Conservation (phyloP, 2,329 filamentous ascomycete genomes). For the Bipolaris sorokiniana region DNA sequence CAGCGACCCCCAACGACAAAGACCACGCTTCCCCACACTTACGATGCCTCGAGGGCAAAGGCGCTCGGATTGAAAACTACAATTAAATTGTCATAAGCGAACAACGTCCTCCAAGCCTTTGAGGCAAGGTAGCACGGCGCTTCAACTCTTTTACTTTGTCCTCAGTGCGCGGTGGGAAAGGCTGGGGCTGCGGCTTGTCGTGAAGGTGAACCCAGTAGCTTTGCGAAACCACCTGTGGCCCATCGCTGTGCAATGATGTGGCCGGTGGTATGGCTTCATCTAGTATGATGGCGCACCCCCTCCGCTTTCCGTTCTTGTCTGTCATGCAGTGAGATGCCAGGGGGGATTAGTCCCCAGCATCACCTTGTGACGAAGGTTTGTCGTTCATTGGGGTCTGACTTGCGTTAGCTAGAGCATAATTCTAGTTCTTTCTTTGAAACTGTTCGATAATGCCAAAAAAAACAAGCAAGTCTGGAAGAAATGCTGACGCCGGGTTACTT, state of each 20-base stretch:
- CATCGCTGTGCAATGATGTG: slow-evolving; percentile 28
- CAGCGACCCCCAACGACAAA: slow-evolving; percentile 30
- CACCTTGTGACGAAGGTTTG: slow-evolving; percentile 35
- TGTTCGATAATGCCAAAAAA: background rate
- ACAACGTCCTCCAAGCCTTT: slow-evolving; percentile 25
- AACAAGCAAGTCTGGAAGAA: background rate
- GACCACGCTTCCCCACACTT: slow-evolving; percentile 35
- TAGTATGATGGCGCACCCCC: slow-evolving; percentile 39
- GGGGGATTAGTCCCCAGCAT: slow-evolving; percentile 32
- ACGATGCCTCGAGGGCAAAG: slow-evolving; percentile 22
- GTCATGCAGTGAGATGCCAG: slow-evolving; percentile 32
- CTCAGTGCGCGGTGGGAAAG: slow-evolving; percentile 41
- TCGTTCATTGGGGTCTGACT: slow-evolving; percentile 40
- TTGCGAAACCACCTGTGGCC: slow-evolving; percentile 18
- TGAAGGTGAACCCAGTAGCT: slow-evolving; percentile 24
- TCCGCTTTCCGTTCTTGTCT: slow-evolving; percentile 45
- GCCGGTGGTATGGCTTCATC: slow-evolving; percentile 25
- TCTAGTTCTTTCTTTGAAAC: background rate
- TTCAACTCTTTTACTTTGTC: slow-evolving; percentile 45
- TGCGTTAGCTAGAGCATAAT: slow-evolving; percentile 9
- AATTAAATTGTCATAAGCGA: slow-evolving; percentile 36
- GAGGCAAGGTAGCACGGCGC: slow-evolving; percentile 27
- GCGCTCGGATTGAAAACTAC: slow-evolving; percentile 50
- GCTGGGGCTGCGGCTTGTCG: slow-evolving; percentile 18
- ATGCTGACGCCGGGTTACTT: slow-evolving; percentile 15